Base-by-base conservation (phyloP, 805 yeast species). In the Priceomyces castillae region DNA sequence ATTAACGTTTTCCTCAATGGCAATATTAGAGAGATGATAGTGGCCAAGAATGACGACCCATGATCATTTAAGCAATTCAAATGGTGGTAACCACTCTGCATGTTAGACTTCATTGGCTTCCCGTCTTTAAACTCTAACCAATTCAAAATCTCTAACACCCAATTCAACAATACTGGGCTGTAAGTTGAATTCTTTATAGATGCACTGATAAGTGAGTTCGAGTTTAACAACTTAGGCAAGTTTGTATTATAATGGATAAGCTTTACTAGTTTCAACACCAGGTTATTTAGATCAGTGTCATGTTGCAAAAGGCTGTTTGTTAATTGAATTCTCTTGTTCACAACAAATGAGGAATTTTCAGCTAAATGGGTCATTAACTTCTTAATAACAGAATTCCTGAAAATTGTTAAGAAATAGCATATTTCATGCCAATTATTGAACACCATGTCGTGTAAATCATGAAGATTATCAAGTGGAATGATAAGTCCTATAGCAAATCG, bases 101-200 rank as follows among this genome's bases (percentile, higher is more conserved):
- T 39, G 37, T 37, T 37, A 28, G 31, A 25, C 7, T 37, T 26
- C 19, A 39, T 35, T 18, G 30, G 19, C 39, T 57, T 57, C 4
- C 73, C 80, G 47, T 78, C 83, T 51, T 78, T 78, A 50, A 73
- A 69, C 51, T 77, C 81, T 15, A 78, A 56, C 84, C 84, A 78
- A 28, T 76, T 67, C 15, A 77, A 61, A 2, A 77, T 67, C 41
- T 75, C 78, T 23, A 73, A 62, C 0, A 77, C 74, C 84, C 84
- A 78, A 44, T 72, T 72, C 15, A 74, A 53, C 33, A 78, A 51
- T 36, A 68, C 62, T 20, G 70, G 61, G 47, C 69, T 65, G 25
- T 65, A 57, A 36, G 47, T 46, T 6, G 40, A 33, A 2, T 46
- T 40, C 7, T 41, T 34, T n/a, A 40, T 25, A 5, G 58, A 44